These are phyloP conservation scores for Zygoascus meyerae DNA, from an alignment of 1,139 yeast species.

Conservation along the genomic window DNA sequence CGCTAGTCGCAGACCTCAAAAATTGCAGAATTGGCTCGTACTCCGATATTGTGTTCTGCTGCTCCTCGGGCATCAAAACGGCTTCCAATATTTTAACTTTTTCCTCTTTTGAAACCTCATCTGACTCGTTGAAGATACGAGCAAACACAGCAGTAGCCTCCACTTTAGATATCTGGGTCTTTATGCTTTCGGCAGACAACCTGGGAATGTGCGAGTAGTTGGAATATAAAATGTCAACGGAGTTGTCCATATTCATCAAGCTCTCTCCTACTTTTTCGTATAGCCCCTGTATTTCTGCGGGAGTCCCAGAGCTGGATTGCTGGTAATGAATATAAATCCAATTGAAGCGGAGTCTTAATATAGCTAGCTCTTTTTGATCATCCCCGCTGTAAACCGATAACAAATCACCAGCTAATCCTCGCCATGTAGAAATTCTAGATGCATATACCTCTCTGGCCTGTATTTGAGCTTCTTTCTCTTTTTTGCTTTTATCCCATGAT, in stretches of 20 bases:
- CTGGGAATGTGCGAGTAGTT: conserved; percentile 48
- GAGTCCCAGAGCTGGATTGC: conserved; percentile 33
- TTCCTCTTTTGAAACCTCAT: conserved; percentile 16
- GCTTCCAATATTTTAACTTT: conserved; percentile 48
- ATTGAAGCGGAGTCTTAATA: conserved; percentile 27
- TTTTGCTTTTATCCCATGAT: conserved; percentile 16
- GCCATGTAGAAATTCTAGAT: conserved; percentile 19
- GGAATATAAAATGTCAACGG: conserved; percentile 16
- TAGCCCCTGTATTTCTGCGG: conserved; percentile 26
- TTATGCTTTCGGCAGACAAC: conserved; percentile 47
- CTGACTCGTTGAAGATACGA: conserved; percentile 42
- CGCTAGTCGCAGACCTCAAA: conserved; percentile 56
- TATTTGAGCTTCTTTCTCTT: conserved; percentile 4
- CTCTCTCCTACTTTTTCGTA: conserved; percentile 23
- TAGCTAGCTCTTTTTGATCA: background rate
- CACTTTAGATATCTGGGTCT: conserved; percentile 59
- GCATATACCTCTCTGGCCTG: background rate
- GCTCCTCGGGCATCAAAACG: conserved; percentile 37
- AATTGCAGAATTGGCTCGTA: conserved; percentile 53
- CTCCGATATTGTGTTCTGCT: conserved; percentile 28
- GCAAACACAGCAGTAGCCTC: conserved; percentile 65
- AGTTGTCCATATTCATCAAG: conserved; percentile 13
- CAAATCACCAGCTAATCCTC: conserved; percentile 20
- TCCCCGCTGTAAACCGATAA: conserved; percentile 9
- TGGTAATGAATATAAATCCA: conserved; percentile 41